Evolutionary conservation across 208 protist genomes (phyloP).

Genomic region (Eutreptiella sp.): DNA sequence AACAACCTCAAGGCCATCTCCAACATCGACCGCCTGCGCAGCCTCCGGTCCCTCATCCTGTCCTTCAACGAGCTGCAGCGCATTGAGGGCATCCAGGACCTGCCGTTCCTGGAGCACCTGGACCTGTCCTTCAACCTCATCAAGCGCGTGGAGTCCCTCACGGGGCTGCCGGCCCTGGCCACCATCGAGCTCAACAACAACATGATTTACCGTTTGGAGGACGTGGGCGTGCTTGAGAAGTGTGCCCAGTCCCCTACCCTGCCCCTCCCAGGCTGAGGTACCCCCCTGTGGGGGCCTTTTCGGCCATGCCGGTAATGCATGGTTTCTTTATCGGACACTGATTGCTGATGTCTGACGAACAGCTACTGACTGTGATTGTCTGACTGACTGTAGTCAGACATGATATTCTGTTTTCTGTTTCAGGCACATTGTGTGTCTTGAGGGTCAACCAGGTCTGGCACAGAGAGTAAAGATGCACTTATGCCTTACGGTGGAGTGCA

Average conservation of each 20-base stretch:
- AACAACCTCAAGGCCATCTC: conserved; percentile 55
- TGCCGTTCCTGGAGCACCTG: conserved; percentile 11
- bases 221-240: conserved; percentile 28
- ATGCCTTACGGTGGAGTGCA: too few species aligned
- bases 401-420: too few species aligned
- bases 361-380: too few species aligned
- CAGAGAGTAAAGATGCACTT: too few species aligned
- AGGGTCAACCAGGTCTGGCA: too few species aligned
- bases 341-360: too few species aligned
- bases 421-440: too few species aligned
- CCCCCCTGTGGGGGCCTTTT: too few species aligned
- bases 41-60: conserved; percentile 50
- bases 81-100: conserved; percentile 17
- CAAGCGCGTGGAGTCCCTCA: conserved; percentile 40
- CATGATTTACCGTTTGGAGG: conserved; percentile 35
- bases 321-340: too few species aligned
- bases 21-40: conserved; percentile 35
- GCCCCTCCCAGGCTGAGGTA: background rate
- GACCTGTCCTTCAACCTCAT: conserved; percentile 65
- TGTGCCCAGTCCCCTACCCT: too few species aligned
- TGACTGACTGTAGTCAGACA: too few species aligned
- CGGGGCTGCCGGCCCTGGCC: conserved; percentile 22
- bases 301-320: too few species aligned
- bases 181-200: conserved; percentile 35
- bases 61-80: conserved; percentile 17